Conservation (phyloP, 2,329 filamentous ascomycete species). For the Hypoxylon sp. region DNA sequence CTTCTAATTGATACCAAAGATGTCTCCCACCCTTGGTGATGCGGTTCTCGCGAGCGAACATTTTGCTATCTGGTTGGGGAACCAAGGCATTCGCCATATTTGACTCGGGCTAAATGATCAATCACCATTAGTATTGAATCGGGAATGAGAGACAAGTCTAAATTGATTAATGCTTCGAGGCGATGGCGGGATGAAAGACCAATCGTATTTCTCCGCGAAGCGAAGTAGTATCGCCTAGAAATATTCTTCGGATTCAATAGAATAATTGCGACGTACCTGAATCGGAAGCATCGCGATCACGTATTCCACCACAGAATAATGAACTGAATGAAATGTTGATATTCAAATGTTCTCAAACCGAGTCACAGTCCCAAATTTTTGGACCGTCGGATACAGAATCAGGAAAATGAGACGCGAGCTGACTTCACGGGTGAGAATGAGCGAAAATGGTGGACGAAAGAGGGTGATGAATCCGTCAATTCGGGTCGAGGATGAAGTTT, state of each 20-base stretch:
- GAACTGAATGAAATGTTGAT: conserved; percentile 16
- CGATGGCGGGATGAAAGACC: conserved; percentile 5
- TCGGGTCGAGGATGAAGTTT: conserved; percentile 47
- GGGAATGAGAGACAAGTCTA: not conserved
- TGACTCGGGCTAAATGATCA: conserved; percentile 43
- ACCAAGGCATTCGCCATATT: conserved; percentile 44
- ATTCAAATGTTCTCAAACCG: conserved; percentile 21
- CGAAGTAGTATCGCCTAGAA: conserved; percentile 8
- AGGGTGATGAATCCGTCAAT: conserved; percentile 40
- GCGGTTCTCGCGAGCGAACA: conserved; percentile 53
- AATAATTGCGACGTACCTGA: conserved; percentile 43
- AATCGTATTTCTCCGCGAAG: conserved; percentile 9
- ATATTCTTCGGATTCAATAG: conserved; percentile 15
- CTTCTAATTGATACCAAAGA: conserved; percentile 83
- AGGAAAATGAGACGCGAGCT: conserved; percentile 30
- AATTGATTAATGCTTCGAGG: conserved; percentile 6
- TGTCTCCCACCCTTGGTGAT: conserved; percentile 79
- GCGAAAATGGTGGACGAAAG: conserved; percentile 22
- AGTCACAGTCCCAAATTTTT: conserved; percentile 30
- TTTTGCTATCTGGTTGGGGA: conserved; percentile 40
- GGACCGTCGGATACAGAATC: conserved; percentile 34
- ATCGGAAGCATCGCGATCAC: conserved; percentile 44
- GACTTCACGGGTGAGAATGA: conserved; percentile 33
- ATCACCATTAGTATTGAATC: conserved; percentile 26
- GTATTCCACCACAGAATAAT: conserved; percentile 11